phyloP scores from a whole-genome alignment of 2,329 filamentous ascomycete species.

The Eutypella sp. region DNA sequence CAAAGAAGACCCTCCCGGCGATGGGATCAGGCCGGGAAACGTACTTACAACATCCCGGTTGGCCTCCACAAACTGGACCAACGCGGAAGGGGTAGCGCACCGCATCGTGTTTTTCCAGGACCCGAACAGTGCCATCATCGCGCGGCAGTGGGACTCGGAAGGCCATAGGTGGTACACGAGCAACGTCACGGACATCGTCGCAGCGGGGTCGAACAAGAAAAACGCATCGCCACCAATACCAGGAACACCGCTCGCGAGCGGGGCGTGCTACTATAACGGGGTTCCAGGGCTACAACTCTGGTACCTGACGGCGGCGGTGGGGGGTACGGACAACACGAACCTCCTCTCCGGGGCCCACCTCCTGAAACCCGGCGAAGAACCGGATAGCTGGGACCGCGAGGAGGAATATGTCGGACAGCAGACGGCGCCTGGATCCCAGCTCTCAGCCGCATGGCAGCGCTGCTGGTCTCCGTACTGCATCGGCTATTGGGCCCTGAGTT shows the following conservation, averaged over 20 bases:
- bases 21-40: neutral
- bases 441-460: constrained; percentile 14
- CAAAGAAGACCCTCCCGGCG: neutral
- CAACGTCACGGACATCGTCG: constrained; percentile 12
- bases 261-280: constrained; percentile 4
- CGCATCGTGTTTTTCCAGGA: constrained; percentile 24
- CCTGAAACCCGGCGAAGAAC: constrained; percentile 4
- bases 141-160: constrained; percentile 21
- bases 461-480: constrained; percentile 6
- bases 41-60: constrained; percentile 15
- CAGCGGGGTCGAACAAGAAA: constrained; percentile 9
- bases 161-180: constrained; percentile 16
- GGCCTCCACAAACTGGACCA: constrained; percentile 22
- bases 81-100: constrained; percentile 11
- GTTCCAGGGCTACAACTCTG: constrained; percentile 11
- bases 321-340: constrained; percentile 1
- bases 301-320: constrained; percentile 6
- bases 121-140: constrained; percentile 14
- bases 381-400: constrained; percentile 11
- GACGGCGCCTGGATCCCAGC: neutral
- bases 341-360: constrained; percentile 5
- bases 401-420: constrained; percentile 8
- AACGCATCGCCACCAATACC: constrained; percentile 3
- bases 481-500: constrained; percentile 12
- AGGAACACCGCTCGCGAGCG: constrained; percentile 11